Percentiles rank a stretch among this genome's conserved stretches.
Evolutionary conservation across 78 protist species (phyloP).

Genomic region (Emiliania huxleyi): DNA sequence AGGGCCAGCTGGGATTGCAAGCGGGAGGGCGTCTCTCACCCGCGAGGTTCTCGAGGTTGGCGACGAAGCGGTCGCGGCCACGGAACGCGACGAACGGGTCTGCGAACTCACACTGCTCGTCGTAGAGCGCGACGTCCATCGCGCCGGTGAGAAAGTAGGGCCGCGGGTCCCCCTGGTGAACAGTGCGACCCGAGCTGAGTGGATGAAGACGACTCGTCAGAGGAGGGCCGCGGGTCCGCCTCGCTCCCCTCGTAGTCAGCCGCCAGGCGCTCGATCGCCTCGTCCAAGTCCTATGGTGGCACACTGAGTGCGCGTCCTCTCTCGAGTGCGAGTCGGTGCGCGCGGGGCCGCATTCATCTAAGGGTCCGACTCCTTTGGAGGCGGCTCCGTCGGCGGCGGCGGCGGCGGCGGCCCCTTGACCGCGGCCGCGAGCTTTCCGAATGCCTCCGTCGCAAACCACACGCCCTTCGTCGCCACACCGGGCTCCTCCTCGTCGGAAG

Average conservation of each 20-base stretch:
- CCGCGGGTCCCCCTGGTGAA: not conserved
- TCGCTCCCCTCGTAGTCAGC: not conserved
- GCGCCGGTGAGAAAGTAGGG: not conserved
- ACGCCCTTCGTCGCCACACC: not conserved
- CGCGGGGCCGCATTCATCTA: too few relatives aligned
- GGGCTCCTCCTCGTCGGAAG: too few relatives aligned
- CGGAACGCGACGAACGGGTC: constrained; percentile 1
- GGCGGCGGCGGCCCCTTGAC: not conserved
- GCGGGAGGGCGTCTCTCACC: too few relatives aligned
- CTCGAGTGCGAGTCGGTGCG: not conserved
- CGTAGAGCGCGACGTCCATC: not conserved
- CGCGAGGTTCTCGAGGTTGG: not conserved
- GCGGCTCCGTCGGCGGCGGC: not conserved
- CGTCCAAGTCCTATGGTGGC: not conserved
- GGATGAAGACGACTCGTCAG: too few relatives aligned
- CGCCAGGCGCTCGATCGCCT: not conserved
- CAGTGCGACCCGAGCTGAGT: too few relatives aligned
- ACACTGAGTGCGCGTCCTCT: not conserved
- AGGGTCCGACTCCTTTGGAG: too few relatives aligned
- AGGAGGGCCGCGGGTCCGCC: not conserved
- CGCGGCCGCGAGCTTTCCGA: not conserved
- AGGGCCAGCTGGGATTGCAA: too few relatives aligned
- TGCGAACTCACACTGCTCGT: not conserved
- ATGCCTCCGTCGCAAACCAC: not conserved
- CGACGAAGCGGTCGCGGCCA: not conserved